phyloP scores from a whole-genome alignment of 169 alveolate genomes.

The Toxoplasma gondii region DNA sequence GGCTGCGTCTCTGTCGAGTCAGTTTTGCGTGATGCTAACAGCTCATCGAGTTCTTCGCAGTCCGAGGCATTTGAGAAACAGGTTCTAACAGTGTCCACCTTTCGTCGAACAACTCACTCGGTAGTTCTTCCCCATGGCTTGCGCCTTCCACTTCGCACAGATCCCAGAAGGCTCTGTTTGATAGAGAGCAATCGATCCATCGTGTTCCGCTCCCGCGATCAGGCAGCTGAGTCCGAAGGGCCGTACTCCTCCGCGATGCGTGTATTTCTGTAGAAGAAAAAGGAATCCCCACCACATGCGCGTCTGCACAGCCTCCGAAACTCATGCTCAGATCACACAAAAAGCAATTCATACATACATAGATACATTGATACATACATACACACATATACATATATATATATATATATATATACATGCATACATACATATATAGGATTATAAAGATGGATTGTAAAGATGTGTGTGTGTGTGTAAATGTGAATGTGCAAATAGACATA shows the following conservation, averaged over 20 bases:
- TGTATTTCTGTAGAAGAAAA: conserved; percentile 81
- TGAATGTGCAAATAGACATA: not conserved
- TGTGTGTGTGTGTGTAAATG: too few relatives aligned
- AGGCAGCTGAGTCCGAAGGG: conserved; percentile 98
- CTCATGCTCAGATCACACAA: not conserved
- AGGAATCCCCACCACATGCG: not conserved
- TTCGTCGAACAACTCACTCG: conserved; percentile 78
- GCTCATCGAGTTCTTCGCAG: too few relatives aligned
- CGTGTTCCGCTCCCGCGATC: conserved; percentile 88
- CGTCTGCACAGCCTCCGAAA: not conserved
- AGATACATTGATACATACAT: too few relatives aligned
- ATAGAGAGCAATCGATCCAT: conserved; percentile 76
- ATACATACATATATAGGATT: too few relatives aligned
- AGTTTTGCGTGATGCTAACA: too few relatives aligned
- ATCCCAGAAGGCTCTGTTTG: conserved; percentile 99
- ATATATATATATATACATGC: not conserved
- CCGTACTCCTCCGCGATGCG: conserved; percentile 99
- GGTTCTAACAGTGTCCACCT: too few relatives aligned
- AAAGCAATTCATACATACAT: not conserved
- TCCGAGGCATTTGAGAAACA: too few relatives aligned
- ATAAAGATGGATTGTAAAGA: too few relatives aligned
- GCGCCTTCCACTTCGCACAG: conserved; percentile 96
- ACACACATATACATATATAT: not conserved
- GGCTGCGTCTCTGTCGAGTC: too few relatives aligned
- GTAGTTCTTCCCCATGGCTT: conserved; percentile 97